Conservation (phyloP, 805 yeast genomes). For the Starmerella scarabaei region DNA sequence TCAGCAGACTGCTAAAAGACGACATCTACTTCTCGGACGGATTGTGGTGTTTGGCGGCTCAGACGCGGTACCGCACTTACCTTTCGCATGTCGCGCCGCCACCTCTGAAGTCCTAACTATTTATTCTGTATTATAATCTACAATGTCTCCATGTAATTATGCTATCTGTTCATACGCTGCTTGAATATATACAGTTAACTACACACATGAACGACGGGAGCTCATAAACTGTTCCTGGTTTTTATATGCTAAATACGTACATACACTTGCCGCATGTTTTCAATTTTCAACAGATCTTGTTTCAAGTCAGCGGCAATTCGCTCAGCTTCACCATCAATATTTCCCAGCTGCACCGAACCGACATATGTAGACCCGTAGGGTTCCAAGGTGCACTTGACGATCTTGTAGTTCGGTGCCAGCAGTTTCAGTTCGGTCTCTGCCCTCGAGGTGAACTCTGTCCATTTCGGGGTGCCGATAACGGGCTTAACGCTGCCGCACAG, state of each 20-base stretch:
- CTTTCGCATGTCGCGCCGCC: slow-evolving; percentile 17
- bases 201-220: no score
- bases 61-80: slow-evolving; percentile 11
- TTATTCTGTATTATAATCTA: neutral
- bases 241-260: slow-evolving; percentile 8
- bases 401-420: slow-evolving; percentile 12
- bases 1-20: slow-evolving; percentile 9
- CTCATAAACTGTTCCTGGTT: neutral
- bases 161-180: no score
- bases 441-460: slow-evolving; percentile 9
- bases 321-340: slow-evolving; percentile 15
- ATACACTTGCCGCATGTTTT: slow-evolving; percentile 20
- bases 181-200: no score
- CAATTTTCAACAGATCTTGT: slow-evolving; percentile 11
- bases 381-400: slow-evolving; percentile 15
- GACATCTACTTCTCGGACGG: slow-evolving; percentile 19
- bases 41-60: slow-evolving; percentile 18
- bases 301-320: slow-evolving; percentile 14
- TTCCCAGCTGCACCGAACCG: slow-evolving; percentile 14
- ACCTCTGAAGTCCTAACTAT: slow-evolving; percentile 4
- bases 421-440: slow-evolving; percentile 7
- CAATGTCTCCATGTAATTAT: no score
- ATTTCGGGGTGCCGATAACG: slow-evolving; percentile 14
- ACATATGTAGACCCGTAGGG: slow-evolving; percentile 23
- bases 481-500: slow-evolving; percentile 45